Evolutionary conservation across 352 stramenopile genomes (phyloP).

Genomic region (Phytophthora pseudosyringae): DNA sequence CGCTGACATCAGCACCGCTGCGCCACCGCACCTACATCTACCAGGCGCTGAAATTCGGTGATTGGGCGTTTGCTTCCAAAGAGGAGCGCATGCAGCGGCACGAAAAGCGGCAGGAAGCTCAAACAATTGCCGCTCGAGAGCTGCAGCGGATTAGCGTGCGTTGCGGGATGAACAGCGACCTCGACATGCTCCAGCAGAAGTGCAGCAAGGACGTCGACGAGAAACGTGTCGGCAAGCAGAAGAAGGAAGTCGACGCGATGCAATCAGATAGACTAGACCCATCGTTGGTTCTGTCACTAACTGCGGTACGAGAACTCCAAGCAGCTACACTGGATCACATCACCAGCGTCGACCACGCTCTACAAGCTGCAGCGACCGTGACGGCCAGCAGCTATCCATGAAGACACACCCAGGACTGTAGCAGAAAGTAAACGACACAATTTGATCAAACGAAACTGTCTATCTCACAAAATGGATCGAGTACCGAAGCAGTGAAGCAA

Average conservation of each 20-base stretch:
- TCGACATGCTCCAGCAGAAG: neutral
- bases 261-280: conserved; percentile 3
- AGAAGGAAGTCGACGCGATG: conserved; percentile 3
- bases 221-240: neutral
- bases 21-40: conserved; percentile 58
- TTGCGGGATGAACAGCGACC: conserved; percentile 42
- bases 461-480: conserved; percentile 44
- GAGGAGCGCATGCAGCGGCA: conserved; percentile 57
- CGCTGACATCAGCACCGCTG: conserved; percentile 43
- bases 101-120: conserved; percentile 34
- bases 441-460: conserved; percentile 48
- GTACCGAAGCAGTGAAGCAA: conserved; percentile 26
- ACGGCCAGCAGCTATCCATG: conserved; percentile 18
- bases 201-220: conserved; percentile 5
- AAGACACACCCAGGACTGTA: conserved; percentile 6
- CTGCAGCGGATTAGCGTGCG: conserved; percentile 56
- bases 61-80: conserved; percentile 71
- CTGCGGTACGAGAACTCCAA: conserved; percentile 51
- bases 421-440: conserved; percentile 24
- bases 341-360: conserved; percentile 40
- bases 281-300: conserved; percentile 31
- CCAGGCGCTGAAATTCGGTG: conserved; percentile 59
- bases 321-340: conserved; percentile 63
- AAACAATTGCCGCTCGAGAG: conserved; percentile 41
- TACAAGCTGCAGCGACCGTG: conserved; percentile 31